Base-by-base conservation (phyloP, 768 basidiomycete species). In the Dioszegia aurantiaca region DNA sequence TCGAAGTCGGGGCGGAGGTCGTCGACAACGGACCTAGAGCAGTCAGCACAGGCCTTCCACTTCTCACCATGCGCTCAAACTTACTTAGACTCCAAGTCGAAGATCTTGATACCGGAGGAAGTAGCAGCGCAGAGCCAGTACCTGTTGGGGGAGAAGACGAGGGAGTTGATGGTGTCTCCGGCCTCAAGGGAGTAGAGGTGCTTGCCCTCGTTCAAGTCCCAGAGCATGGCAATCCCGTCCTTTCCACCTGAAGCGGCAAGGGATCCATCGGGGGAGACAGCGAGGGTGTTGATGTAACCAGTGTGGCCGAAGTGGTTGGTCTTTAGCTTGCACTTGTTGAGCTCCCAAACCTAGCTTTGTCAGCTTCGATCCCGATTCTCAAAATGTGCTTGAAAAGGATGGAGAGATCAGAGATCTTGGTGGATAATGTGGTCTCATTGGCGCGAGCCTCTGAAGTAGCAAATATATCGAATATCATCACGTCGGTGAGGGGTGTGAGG, bases 61-160 rank as follows among this genome's bases (percentile, higher is more conserved):
- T n/a, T n/a, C n/a, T n/a, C n/a, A n/a, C n/a, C n/a, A n/a, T n/a
- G n/a, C n/a, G n/a, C 17, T 17, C 14, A 11, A 42, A 86, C 90
- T 75, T 69, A 90, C 91, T 97, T 98, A 87, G 88, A 90, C 86
- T 99, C 94, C 46, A 99, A 83, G 79, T 99, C 95, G 76, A 98
- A 99, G 80, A 99, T 98, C 82, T 98, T 98, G 80, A 98, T 89
- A 77, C 89, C 91, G 78, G 87, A 90, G 63, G 90, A 85, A 64
- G 95, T 98, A 64, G 95, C 95, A 70, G 95, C 95, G 77, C 95
- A 99, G 65, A 99, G 82, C 95, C 95, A 99, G 88, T 99, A 99
- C 59, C 94, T 87, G 84, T 99, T 99, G 60, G 95, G 95, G 16
- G 90, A 93, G 85, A 99, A 99, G 78, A 98, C 95, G 67, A 99